Evolutionary conservation across 352 stramenopile species (phyloP).

Genomic region (Phytophthora cactorum): DNA sequence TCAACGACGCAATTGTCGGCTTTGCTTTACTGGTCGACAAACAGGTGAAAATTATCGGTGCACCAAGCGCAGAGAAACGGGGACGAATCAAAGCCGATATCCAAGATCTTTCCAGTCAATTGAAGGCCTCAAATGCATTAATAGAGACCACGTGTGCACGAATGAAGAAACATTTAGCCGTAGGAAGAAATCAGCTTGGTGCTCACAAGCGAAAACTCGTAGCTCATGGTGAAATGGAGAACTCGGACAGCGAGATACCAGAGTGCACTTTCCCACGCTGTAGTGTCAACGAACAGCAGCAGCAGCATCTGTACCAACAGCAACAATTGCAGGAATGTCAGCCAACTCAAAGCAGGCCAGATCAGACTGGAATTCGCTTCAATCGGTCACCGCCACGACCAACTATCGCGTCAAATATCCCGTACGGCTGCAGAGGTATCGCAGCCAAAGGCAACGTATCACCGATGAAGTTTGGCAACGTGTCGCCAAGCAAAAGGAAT

Average conservation of each 20-base stretch:
- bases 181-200: conserved; percentile 59
- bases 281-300: conserved; percentile 24
- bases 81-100: conserved; percentile 65
- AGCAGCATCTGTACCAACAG: conserved; percentile 17
- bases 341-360: conserved; percentile 9
- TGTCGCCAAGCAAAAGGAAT: conserved; percentile 15
- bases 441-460: conserved; percentile 15
- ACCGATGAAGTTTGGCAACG: conserved; percentile 10
- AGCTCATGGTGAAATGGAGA: conserved; percentile 27
- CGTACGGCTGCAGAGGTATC: conserved; percentile 30
- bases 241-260: conserved; percentile 25
- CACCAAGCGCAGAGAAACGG: conserved; percentile 48
- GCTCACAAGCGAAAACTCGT: conserved; percentile 52
- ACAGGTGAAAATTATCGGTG: conserved; percentile 70
- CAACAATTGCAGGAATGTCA: conserved; percentile 21
- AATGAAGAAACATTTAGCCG: conserved; percentile 61
- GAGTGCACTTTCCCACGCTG: conserved; percentile 30
- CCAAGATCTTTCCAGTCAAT: conserved; percentile 60
- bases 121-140: conserved; percentile 59
- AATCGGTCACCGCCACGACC: conserved; percentile 32
- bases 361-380: conserved; percentile 25
- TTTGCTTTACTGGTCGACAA: conserved; percentile 82
- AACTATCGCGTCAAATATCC: conserved; percentile 15
- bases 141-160: conserved; percentile 62
- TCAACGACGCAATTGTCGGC: conserved; percentile 65